Base-by-base conservation (phyloP, 2,329 filamentous ascomycete species). In the Colletotrichum tanaceti region DNA sequence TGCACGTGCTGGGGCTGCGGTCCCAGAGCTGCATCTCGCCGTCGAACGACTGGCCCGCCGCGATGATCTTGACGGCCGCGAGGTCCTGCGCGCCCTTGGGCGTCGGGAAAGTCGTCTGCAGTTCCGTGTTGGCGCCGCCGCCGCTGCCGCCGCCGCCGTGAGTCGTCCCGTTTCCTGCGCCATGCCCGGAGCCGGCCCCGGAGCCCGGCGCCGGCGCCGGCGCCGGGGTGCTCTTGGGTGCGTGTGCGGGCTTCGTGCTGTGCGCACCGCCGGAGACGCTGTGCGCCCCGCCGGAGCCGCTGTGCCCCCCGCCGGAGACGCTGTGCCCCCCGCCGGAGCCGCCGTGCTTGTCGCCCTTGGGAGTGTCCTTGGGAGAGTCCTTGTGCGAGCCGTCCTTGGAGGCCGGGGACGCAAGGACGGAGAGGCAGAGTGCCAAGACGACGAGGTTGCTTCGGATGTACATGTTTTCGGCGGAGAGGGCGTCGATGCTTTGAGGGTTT, bases 1-100 rank as follows among this genome's bases (percentile, higher is more conserved):
- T 77, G 74, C 83, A 85, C 24, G 65, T 67, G 43, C 74, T 75
- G n/a, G 76, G 75, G 10, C 80, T 80, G 52, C 80, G 79, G 65
- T 82, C 80, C 61, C 78, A 82, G 16, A 68, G 54, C 38, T 32
- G 35, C 70, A 65, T 66, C 1, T 55, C 70, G 44, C 61, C 70
- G 32, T 71, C 66, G 44, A 71, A 71, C 10, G 58, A 55, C 59
- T 71, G 46, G 28, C 65, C 65, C 11, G 65, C 61, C 4, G 53
- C 58, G 22, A 71, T 67, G 35, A 43, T 68, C 61, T 71, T 68
- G 39, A 64, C 69, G 35, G 65, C 38, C 11, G 22, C 35, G 52
- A 71, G 28, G 24, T 63, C 58, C 50, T 65, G 61, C 18, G 59
- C 39, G n/a, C 65, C 65, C 59, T 67, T 67, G 44, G 65, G 59